A percentile compares a stretch with the other conserved stretches of the same genome.
phyloP scores from a whole-genome alignment of 139 green algal species.

The Picochlorum sp. region DNA sequence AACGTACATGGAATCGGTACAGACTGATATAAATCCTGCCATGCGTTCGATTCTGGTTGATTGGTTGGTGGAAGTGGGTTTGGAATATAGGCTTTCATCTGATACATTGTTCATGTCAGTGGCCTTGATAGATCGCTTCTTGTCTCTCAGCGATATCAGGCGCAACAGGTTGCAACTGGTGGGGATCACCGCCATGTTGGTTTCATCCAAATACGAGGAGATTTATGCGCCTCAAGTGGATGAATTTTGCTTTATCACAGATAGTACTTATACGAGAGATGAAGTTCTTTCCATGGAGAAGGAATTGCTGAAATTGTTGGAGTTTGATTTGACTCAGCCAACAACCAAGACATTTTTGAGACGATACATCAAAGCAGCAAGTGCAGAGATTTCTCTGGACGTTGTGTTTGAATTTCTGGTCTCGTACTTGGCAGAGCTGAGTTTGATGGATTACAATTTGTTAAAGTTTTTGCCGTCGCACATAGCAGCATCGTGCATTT shows the following conservation, averaged over 20 bases:
- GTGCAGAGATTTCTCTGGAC: slow-evolving; percentile 23
- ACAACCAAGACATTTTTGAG: slow-evolving; percentile 90
- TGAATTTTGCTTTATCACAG: slow-evolving; percentile 96
- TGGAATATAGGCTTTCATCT: slow-evolving; percentile 87
- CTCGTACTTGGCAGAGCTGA: slow-evolving; percentile 83
- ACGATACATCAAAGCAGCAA: slow-evolving; percentile 54
- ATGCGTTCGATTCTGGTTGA: slow-evolving; percentile 95
- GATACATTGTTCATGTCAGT: slow-evolving; percentile 90
- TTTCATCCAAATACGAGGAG: slow-evolving; percentile 97
- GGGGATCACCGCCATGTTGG: slow-evolving; percentile 86
- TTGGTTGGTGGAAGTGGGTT: slow-evolving; percentile 90
- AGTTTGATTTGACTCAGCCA: slow-evolving; percentile 83
- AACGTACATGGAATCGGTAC: slow-evolving; percentile 63
- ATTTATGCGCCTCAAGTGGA: slow-evolving; percentile 88
- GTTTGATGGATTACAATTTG: slow-evolving; percentile 76
- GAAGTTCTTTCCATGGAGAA: slow-evolving; percentile 82
- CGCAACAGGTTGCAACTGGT: slow-evolving; percentile 64
- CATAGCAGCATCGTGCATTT: slow-evolving; percentile 67
- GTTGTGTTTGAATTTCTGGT: slow-evolving; percentile 56
- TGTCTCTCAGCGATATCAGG: slow-evolving; percentile 48
- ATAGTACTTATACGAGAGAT: slow-evolving; percentile 90
- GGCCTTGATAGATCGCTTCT: slow-evolving; percentile 83
- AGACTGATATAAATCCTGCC: slow-evolving; percentile 78
- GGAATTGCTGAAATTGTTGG: slow-evolving; percentile 65
- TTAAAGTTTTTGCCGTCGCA: slow-evolving; percentile 68